Base-by-base conservation (phyloP, 139 green algal genomes). In the Micractinium sp. region DNA sequence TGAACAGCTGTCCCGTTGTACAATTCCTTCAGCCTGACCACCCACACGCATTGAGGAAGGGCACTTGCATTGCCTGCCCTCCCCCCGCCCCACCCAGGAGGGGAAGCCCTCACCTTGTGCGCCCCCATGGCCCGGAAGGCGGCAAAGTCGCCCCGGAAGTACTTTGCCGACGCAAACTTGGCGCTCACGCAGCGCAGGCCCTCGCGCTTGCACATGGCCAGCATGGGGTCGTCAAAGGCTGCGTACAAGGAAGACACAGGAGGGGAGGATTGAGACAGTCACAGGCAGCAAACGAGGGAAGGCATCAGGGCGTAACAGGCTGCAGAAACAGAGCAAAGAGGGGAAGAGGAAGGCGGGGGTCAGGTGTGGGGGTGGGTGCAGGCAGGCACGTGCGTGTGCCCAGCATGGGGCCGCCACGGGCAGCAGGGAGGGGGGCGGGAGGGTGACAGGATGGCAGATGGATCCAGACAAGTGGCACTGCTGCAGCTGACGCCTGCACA, bases 211-310 rank as follows among this genome's bases (percentile, higher is more conserved):
- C 81, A 85, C 31, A 85, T 53, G 31, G 16, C 81, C 56, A 74
- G 53, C 81, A 85, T 85, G 53, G 81, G 53, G 31, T 74, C 56
- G 56, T 85, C 81, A 85, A 85, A 85, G 31, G 81, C 81, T 85
- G 81, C 41, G 19, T 20, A 22, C 27, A 27, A 22, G 20, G 27
- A 27, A 2, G 69, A 22, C 23, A 22, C 3, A 35, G 27, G 69
- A 36, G 3, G 69, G 69, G 69, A 13, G 3, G 69, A 27, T 33
- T 15, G 69, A 4, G 20, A 71, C 2, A 71, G 63, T 5, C 12
- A 71, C 2, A 71, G 63, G 63, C 12, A 5, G 19, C 69, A 76
- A 4, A 15, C 27, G 69, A 36, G 33, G 18, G 47, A 0, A 23
- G 31, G 38, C 5, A 27, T 15, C n/a, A 80, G 63, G 63, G 63